Evolutionary conservation across 805 yeast species (phyloP).

Genomic region (Scheffersomyces ergatensis): DNA sequence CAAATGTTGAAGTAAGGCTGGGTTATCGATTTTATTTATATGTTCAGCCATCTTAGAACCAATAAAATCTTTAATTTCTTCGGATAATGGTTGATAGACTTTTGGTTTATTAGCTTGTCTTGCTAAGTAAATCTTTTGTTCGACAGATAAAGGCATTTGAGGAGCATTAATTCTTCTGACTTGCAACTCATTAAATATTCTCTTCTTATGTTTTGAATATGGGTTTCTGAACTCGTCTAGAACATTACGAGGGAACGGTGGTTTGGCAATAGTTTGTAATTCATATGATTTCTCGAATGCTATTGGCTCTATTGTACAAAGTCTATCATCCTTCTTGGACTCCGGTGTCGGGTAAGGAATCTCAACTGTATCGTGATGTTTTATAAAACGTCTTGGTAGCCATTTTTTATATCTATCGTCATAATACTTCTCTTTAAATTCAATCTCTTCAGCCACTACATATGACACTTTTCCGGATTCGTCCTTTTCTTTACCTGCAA

Average conservation of each 20-base stretch:
- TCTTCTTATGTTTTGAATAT: conserved; percentile 61
- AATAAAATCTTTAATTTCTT: conserved; percentile 54
- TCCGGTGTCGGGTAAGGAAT: conserved; percentile 90
- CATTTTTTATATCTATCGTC: conserved; percentile 70
- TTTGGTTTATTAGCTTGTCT: conserved; percentile 45
- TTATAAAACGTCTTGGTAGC: conserved; percentile 76
- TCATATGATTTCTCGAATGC: conserved; percentile 74
- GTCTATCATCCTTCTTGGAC: conserved; percentile 52
- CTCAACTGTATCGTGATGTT: conserved; percentile 62
- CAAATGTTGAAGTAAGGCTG: conserved; percentile 36
- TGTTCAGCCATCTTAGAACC: conserved; percentile 47
- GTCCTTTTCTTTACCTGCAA: conserved; percentile 75
- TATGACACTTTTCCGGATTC: conserved; percentile 62
- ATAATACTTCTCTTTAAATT: conserved; percentile 65
- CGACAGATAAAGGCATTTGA: conserved; percentile 69
- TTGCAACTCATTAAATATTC: conserved; percentile 54
- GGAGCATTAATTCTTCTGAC: conserved; percentile 65
- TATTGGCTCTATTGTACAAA: conserved; percentile 54
- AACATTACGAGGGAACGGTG: conserved; percentile 70
- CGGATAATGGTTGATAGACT: conserved; percentile 34
- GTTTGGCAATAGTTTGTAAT: conserved; percentile 61
- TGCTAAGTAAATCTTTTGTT: conserved; percentile 58
- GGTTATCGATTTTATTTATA: conserved; percentile 31
- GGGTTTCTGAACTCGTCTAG: conserved; percentile 73
- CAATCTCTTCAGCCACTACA: conserved; percentile 76